Evolutionary conservation across 768 basidiomycete species (phyloP), one percentile per base, ranked within the genome.

Genomic region (Mycena crocata): DNA sequence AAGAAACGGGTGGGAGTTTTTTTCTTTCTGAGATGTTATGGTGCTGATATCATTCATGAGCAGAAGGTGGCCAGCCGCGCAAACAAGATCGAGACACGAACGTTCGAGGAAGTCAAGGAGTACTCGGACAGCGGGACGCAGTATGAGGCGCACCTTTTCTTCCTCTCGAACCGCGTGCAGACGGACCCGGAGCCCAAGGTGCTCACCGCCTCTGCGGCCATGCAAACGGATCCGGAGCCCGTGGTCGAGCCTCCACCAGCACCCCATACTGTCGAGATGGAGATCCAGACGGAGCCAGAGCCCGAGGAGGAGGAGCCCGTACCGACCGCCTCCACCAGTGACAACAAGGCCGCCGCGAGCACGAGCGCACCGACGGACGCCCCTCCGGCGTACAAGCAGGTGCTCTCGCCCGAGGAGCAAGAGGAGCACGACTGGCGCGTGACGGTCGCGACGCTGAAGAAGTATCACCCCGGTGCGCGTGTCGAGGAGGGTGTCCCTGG

Each of bases 91-190:
- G 84, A 86, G 71, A 80, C 83, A 75, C 79, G 70, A 66, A 86
- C 72, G n/a, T 84, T 85, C 68, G 88, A 90, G 70, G 91, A 93
- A 66, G 77, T 81, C 48, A 93, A 87, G 72, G 91, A 93, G 71
- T 96, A 93, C 76, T 86, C 87, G 8, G 93, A 96, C 71, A 89
- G 84, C 30, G 85, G 82, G 45, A 90, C 87, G 2, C 93, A 94
- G 77, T 90, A 93, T 68, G 89, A 94, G 44, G 79, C 85, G 2
- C 79, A 82, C 1, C 82, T 85, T 45, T 87, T 89, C 72, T 82
- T 81, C 55, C 66, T 82, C 61, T 78, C 82, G 14, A 80, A 79
- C 42, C 79, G 79, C 17, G 81, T 82, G 30, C 92, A 94, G 76
- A 93, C 93, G 15, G 87, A 90, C 31, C 84, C 88, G 2, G 85